Base-by-base conservation (phyloP, 106 monocot species). In the Phalaenopsis aphrodite region DNA sequence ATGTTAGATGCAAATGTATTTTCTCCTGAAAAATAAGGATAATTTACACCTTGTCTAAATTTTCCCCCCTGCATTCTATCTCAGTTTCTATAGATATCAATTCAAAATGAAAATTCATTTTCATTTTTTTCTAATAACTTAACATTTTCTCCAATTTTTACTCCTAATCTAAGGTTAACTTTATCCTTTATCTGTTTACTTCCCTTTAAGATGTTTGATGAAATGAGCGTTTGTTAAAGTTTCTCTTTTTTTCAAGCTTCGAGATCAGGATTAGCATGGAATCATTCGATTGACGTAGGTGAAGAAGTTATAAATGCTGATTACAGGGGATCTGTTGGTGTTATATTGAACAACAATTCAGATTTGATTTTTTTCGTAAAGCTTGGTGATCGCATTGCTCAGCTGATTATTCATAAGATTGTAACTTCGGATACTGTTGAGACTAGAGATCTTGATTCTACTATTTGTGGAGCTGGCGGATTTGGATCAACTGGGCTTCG, bases 261-360 rank as follows among this genome's bases (percentile, higher is more conserved):
- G 2, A 73, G 96, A 23, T 96, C 96, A 1, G 96, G 95, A 10
- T 78, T 96, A 80, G 80, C 96, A 36, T 90, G 91, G 96, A 93
- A 91, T 89, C 93, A 91, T 66, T 89, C 95, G 37, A 95, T 95
- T 23, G 93, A 89, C 72, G 93, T 93, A 5, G 93, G 93, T 23
- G 96, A 89, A 0, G 93, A 93, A 3, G 95, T 93, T 79, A 87
- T 96, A 56, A 93, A 96, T 24, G 96, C 91, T 9, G 96, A 96
- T 79, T 96, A 93, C 75, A 89, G 96, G 1, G 96, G 96, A 8
- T 85, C 93, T 1, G 79, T 95, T 2, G 87, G 88, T 5, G 93
- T 91, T 71, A 58, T 96, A 5, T 85, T 96, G 41, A 90, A 93
- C 91, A 96, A 93, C 82, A 88, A 87, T 76, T 90, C 91, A 2